Base-by-base conservation (phyloP, 2,329 filamentous ascomycete species). In the Aspergillus intermedius region DNA sequence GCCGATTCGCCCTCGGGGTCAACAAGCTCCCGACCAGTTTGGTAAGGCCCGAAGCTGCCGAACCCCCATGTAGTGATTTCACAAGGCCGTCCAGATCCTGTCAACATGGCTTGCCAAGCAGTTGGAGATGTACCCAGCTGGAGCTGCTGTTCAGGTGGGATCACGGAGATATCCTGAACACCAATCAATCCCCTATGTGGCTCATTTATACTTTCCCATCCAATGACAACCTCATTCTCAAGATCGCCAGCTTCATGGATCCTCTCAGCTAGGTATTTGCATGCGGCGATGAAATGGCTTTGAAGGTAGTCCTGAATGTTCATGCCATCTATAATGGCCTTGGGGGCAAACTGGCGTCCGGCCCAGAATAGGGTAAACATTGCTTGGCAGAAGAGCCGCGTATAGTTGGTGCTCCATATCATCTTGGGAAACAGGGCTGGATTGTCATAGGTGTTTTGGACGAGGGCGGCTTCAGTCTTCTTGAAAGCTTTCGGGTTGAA, bases 401-500 rank as follows among this genome's bases (percentile, higher is more conserved):
- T 87, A 69, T 98, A 98, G 66, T 98, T 98, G 45, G 94, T 97
- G 13, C 91, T 90, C 93, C 93, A 98, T 49, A 97, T 91, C 94
- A 98, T 98, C 73, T 96, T 97, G 21, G 93, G 93, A 57, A 91
- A 98, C 1, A 84, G 79, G 22, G 84, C 84, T 7, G 91, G 89
- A 17, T 95, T 80, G 8, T 88, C 83, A 64, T 88, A 96, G 2
- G 88, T 94, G 62, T 97, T 98, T 46, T 98, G 93, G 5, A 98
- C 91, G 51, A 97, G 80, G 34, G 93, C 89, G 3, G 91, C 91
- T 69, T 96, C 87, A 12, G 91, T 98, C 17, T 81, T 83, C 46
- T 84, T 82, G 62, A 98, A 96, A 56, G 80, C 84, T 66, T 85
- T 79, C 0, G 93, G 93, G 63, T 98, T 88, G 42, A 98, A 75